phyloP scores from a whole-genome alignment of 768 basidiomycete genomes.

The Hysterangium stoloniferum region DNA sequence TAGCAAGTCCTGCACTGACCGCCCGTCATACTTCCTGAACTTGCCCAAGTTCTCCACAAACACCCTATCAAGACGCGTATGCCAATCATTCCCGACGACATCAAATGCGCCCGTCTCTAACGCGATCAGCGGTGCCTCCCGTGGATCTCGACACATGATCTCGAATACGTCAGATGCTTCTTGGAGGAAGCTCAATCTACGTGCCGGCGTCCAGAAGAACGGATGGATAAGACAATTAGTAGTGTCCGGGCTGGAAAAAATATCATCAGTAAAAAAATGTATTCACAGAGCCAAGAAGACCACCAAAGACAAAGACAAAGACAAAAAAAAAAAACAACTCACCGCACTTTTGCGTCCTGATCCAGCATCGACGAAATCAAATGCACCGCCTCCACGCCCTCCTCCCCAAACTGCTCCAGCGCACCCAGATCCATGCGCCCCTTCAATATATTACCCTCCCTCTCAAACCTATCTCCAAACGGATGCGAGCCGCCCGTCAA shows the following conservation, averaged over 20 bases:
- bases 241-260: slow-evolving; percentile 67
- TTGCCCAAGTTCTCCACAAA: slow-evolving; percentile 95
- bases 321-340: slow-evolving; percentile 21
- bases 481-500: slow-evolving; percentile 89
- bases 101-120: slow-evolving; percentile 63
- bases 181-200: slow-evolving; percentile 87
- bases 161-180: slow-evolving; percentile 97
- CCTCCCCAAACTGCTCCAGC: slow-evolving; percentile 80
- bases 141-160: slow-evolving; percentile 92
- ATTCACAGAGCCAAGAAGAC: no score
- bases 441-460: slow-evolving; percentile 91
- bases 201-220: slow-evolving; percentile 90
- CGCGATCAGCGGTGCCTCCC: slow-evolving; percentile 61
- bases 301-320: neutral
- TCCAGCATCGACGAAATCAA: slow-evolving; percentile 75
- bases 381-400: slow-evolving; percentile 84
- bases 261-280: slow-evolving; percentile 8
- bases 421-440: slow-evolving; percentile 63
- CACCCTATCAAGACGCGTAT: slow-evolving; percentile 71
- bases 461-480: slow-evolving; percentile 86
- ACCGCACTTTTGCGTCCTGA: slow-evolving; percentile 70
- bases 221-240: slow-evolving; percentile 84
- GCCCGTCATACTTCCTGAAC: slow-evolving; percentile 93
- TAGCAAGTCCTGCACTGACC: slow-evolving; percentile 84
- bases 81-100: slow-evolving; percentile 91